Evolutionary conservation across 2,329 filamentous ascomycete species (phyloP).

Genomic region (Aspergillus fijiensis): DNA sequence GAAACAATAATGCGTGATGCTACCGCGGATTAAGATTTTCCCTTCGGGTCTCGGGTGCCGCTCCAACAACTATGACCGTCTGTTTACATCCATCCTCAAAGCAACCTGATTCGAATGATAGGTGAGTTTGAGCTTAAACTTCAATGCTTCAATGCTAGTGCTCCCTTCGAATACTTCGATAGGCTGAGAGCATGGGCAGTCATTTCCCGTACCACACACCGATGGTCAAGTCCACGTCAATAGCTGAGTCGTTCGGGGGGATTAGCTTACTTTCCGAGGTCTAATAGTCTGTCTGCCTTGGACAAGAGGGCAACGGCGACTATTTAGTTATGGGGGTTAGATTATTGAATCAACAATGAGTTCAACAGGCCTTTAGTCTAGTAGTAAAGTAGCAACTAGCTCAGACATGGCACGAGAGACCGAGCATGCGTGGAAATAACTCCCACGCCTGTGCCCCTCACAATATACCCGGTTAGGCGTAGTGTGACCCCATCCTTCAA

Average conservation of each 20-base stretch:
- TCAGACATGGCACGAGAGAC: neutral
- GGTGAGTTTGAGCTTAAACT: neutral
- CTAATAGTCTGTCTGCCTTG: neutral
- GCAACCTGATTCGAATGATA: neutral
- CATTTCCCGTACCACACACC: neutral
- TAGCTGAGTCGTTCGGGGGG: slow-evolving; percentile 3
- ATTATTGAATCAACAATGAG: neutral
- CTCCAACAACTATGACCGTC: neutral
- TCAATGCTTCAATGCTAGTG: neutral
- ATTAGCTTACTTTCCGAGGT: neutral
- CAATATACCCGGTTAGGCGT: neutral
- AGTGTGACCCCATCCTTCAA: neutral
- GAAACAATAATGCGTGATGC: slow-evolving; percentile 1
- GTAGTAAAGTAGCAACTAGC: too few relatives aligned
- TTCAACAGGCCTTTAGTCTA: neutral
- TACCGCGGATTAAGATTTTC: neutral
- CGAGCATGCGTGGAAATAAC: slow-evolving; percentile 6
- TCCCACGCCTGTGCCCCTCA: neutral
- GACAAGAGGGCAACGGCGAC: neutral
- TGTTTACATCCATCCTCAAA: neutral
- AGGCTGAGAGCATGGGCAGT: neutral
- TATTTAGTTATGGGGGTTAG: too few relatives aligned
- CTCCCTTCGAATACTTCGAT: neutral
- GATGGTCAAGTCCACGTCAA: slow-evolving; percentile 6
- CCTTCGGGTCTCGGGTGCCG: neutral